A percentile compares a stretch with the other conserved stretches of the same genome.
Conservation (phyloP, 1,284 basidiomycete species). For the Malassezia pachydermatis region DNA sequence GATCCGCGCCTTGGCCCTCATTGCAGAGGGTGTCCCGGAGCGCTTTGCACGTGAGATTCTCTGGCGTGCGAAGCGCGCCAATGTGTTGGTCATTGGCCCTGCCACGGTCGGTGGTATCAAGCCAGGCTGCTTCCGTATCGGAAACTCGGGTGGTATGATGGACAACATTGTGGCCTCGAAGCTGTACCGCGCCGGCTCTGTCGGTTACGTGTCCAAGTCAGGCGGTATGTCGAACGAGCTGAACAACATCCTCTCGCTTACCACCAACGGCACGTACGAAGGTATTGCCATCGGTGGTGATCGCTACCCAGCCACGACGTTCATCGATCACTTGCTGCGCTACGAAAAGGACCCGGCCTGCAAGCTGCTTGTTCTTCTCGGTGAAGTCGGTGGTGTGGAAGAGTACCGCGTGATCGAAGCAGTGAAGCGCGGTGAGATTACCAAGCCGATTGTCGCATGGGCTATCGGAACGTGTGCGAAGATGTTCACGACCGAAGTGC, state of each 20-base stretch:
- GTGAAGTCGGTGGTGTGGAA: slow-evolving; percentile 96
- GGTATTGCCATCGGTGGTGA: slow-evolving; percentile 99
- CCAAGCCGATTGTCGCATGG: slow-evolving; percentile 98
- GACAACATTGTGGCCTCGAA: slow-evolving; percentile 99
- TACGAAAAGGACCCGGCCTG: slow-evolving; percentile 95
- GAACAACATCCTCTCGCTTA: slow-evolving; percentile 96
- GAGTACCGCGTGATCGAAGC: slow-evolving; percentile 99
- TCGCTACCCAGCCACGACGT: slow-evolving; percentile 93
- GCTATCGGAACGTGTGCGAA: slow-evolving; percentile 98
- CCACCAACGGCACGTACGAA: slow-evolving; percentile 97
- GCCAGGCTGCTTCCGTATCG: slow-evolving; percentile 98
- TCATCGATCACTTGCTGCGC: slow-evolving; percentile 95
- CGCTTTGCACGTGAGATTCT: slow-evolving; percentile 92
- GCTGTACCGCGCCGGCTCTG: slow-evolving; percentile 92
- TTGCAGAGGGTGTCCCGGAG: slow-evolving; percentile 97
- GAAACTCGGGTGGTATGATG: slow-evolving; percentile 99
- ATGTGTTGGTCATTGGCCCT: slow-evolving; percentile 90
- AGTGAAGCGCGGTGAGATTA: slow-evolving; percentile 85
- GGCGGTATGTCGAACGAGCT: slow-evolving; percentile 99
- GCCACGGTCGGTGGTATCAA: slow-evolving; percentile 99
- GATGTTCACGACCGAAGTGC: slow-evolving; percentile 99
- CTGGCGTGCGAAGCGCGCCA: slow-evolving; percentile 72
- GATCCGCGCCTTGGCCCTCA: slow-evolving; percentile 78
- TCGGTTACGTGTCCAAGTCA: slow-evolving; percentile 98
- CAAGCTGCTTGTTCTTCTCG: slow-evolving; percentile 96